These are phyloP conservation scores for Gloeophyllum trabeum DNA, from an alignment of 768 basidiomycete species.

Conservation along the genomic window DNA sequence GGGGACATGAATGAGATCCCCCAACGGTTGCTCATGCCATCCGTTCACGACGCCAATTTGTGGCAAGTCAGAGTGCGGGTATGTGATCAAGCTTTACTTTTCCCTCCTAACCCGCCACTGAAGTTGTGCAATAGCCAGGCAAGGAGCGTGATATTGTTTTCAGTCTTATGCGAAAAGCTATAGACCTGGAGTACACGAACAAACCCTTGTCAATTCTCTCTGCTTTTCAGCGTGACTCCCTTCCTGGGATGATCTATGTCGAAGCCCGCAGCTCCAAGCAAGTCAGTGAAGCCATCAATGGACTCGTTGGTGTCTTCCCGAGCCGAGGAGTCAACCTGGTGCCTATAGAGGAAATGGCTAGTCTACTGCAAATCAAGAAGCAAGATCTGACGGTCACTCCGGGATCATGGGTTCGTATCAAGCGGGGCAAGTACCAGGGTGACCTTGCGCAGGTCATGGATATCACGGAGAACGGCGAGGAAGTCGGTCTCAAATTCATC, in stretches of 20 bases:
- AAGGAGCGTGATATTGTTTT: slow-evolving; percentile 90
- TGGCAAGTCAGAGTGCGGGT: slow-evolving; percentile 96
- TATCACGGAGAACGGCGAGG: slow-evolving; percentile 86
- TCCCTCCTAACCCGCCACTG: not conserved
- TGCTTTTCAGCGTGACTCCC: slow-evolving; percentile 91
- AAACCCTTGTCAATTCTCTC: slow-evolving; percentile 81
- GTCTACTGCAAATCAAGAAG: slow-evolving; percentile 90
- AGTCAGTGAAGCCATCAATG: slow-evolving; percentile 75
- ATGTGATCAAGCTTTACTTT: slow-evolving; percentile 10
- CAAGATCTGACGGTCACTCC: slow-evolving; percentile 75
- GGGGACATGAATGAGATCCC: slow-evolving; percentile 93
- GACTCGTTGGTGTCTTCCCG: slow-evolving; percentile 87
- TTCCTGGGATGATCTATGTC: slow-evolving; percentile 93
- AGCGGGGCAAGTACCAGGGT: slow-evolving; percentile 86
- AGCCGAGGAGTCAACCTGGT: slow-evolving; percentile 76
- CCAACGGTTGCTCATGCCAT: slow-evolving; percentile 90
- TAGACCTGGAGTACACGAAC: slow-evolving; percentile 70
- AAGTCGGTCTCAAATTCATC: slow-evolving; percentile 85
- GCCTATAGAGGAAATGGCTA: slow-evolving; percentile 97
- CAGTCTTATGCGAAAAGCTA: slow-evolving; percentile 88
- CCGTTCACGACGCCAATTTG: slow-evolving; percentile 87
- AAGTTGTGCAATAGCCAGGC: slow-evolving; percentile 47
- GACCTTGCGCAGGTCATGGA: slow-evolving; percentile 96
- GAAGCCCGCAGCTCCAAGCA: slow-evolving; percentile 85
- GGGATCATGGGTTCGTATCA: slow-evolving; percentile 92